These are phyloP conservation scores for Chloris gayana DNA, from an alignment of 176 grass and related monocot species.

Conservation along the genomic window DNA sequence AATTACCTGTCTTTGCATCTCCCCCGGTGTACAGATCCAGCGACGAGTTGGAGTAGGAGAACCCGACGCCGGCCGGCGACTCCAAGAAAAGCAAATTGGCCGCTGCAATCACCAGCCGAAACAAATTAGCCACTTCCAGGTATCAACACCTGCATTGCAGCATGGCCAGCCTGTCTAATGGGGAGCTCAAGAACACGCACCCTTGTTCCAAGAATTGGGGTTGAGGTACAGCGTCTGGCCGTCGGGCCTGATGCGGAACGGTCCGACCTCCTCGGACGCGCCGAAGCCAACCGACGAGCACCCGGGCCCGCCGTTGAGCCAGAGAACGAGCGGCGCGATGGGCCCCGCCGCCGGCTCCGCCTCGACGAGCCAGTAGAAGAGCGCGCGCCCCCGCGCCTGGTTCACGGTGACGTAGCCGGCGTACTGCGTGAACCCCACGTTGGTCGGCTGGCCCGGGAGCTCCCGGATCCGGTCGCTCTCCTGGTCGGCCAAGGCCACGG, in stretches of 20 bases:
- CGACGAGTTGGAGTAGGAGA: slow-evolving; percentile 86
- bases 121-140: slow-evolving; percentile 30
- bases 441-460: slow-evolving; percentile 71
- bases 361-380: slow-evolving; percentile 99
- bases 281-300: slow-evolving; percentile 93
- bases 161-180: neutral
- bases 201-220: slow-evolving; percentile 92
- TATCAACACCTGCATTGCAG: neutral
- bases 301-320: slow-evolving; percentile 93
- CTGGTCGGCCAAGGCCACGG: slow-evolving; percentile 36
- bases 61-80: slow-evolving; percentile 93
- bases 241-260: slow-evolving; percentile 84
- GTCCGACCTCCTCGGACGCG: slow-evolving; percentile 96
- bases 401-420: slow-evolving; percentile 87
- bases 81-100: slow-evolving; percentile 96
- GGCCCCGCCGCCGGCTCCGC: slow-evolving; percentile 59
- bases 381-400: slow-evolving; percentile 65
- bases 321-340: slow-evolving; percentile 78
- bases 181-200: slow-evolving; percentile 44
- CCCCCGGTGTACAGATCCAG: slow-evolving; percentile 87
- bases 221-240: slow-evolving; percentile 73
- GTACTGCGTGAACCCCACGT: slow-evolving; percentile 78
- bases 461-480: slow-evolving; percentile 80
- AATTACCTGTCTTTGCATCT: slow-evolving; percentile 83
- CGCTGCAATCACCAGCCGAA: slow-evolving; percentile 48